A percentile compares a stretch with the other conserved stretches of the same genome.
These are phyloP conservation scores for Musa itinerans DNA, from an alignment of 176 grass and related monocot genomes.

Conservation along the genomic window DNA sequence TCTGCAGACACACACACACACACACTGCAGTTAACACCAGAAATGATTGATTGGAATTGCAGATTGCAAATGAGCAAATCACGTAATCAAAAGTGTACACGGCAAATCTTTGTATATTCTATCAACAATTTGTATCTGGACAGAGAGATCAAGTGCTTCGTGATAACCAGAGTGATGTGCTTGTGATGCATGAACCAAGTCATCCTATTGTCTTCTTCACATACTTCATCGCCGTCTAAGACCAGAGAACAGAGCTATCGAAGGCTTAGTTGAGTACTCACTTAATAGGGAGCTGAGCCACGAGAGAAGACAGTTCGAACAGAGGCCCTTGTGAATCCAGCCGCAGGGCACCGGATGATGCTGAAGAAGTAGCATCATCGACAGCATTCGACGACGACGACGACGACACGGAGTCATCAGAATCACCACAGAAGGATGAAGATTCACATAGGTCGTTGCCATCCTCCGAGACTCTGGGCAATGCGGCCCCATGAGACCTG, in stretches of 20 bases:
- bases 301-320: conserved; percentile 32
- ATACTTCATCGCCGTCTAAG: neutral
- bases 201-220: conserved; percentile 5
- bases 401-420: conserved; percentile 20
- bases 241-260: neutral
- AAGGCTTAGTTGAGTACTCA: neutral
- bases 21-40: too few relatives aligned
- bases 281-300: conserved; percentile 37
- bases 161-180: too few relatives aligned
- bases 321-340: conserved; percentile 23
- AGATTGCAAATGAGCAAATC: too few relatives aligned
- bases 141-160: too few relatives aligned
- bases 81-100: too few relatives aligned
- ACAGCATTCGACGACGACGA: conserved; percentile 21
- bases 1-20: conserved; percentile 18
- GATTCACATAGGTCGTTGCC: neutral
- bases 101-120: too few relatives aligned
- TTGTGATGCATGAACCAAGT: too few relatives aligned
- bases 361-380: conserved; percentile 24
- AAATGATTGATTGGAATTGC: too few relatives aligned
- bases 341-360: conserved; percentile 17
- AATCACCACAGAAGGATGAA: conserved; percentile 1
- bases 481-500: too few relatives aligned
- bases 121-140: too few relatives aligned
- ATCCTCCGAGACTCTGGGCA: too few relatives aligned